These are phyloP conservation scores for Arthrobotrys megalospora DNA, from an alignment of 2,329 filamentous ascomycete species.

Conservation along the genomic window DNA sequence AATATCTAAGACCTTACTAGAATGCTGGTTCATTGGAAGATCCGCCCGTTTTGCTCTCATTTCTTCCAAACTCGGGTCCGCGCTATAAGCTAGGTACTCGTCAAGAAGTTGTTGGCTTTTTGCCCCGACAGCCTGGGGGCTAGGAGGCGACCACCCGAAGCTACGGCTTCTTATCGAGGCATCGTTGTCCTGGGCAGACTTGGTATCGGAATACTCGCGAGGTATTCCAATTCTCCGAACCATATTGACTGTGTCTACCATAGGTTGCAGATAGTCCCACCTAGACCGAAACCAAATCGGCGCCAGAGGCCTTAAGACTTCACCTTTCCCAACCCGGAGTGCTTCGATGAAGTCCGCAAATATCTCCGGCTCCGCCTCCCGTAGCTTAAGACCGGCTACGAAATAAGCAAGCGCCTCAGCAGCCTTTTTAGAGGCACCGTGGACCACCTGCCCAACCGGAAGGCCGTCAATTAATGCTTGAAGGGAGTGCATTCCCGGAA, in stretches of 20 bases:
- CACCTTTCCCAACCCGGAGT: conserved; percentile 65
- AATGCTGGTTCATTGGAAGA: conserved; percentile 68
- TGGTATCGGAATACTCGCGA: conserved; percentile 62
- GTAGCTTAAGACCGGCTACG: conserved; percentile 66
- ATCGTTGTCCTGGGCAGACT: not conserved
- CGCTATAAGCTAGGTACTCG: conserved; percentile 62
- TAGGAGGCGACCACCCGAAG: conserved; percentile 60
- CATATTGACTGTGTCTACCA: conserved; percentile 66
- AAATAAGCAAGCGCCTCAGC: conserved; percentile 66
- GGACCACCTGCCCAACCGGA: conserved; percentile 36
- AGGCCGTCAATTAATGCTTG: conserved; percentile 21
- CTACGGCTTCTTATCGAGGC: conserved; percentile 13
- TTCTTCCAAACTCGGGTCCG: conserved; percentile 62
- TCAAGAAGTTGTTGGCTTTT: conserved; percentile 62
- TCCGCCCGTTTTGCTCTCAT: conserved; percentile 65
- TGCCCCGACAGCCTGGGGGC: conserved; percentile 11
- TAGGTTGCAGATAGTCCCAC: conserved; percentile 65
- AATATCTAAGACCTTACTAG: conserved; percentile 66
- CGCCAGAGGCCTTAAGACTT: conserved; percentile 65
- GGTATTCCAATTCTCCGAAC: conserved; percentile 66
- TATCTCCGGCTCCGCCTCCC: conserved; percentile 65
- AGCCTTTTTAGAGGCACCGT: conserved; percentile 66
- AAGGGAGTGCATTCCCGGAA: conserved; percentile 28
- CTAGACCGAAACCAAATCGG: conserved; percentile 65
- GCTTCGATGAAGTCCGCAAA: conserved; percentile 66